phyloP scores from a whole-genome alignment of 495 filamentous ascomycete genomes.

The Aspergillus wentii region DNA sequence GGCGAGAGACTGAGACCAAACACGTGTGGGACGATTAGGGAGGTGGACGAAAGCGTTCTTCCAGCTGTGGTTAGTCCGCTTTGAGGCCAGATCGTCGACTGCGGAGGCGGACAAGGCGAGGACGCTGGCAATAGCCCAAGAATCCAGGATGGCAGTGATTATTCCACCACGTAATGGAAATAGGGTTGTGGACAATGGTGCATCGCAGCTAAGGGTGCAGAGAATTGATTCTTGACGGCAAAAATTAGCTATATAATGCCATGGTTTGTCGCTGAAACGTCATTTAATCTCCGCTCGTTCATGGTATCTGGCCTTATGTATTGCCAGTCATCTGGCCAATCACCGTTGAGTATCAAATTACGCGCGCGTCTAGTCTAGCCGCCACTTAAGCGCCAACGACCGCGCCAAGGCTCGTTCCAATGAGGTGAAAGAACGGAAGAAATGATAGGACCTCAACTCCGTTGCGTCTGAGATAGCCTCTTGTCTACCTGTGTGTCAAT shows the following conservation, averaged over 20 bases:
- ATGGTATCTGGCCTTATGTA: too few species aligned
- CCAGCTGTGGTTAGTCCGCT: slow-evolving; percentile 18
- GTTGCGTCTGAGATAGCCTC: neutral
- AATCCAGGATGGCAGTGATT: too few species aligned
- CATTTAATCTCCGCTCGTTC: too few species aligned
- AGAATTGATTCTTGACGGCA: too few species aligned
- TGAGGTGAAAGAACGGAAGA: slow-evolving; percentile 1
- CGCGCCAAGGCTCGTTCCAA: neutral
- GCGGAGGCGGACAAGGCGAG: slow-evolving; percentile 16
- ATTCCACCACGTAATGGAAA: too few species aligned
- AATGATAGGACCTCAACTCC: neutral
- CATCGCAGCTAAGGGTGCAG: too few species aligned
- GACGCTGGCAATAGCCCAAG: neutral
- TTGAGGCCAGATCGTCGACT: slow-evolving; percentile 33
- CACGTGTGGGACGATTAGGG: slow-evolving; percentile 17
- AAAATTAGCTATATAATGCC: too few species aligned
- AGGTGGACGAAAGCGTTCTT: slow-evolving; percentile 31
- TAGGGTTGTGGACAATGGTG: too few species aligned
- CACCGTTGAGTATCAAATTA: neutral
- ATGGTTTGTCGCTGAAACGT: too few species aligned
- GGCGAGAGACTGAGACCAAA: slow-evolving; percentile 19
- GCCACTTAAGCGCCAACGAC: neutral
- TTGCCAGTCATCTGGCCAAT: too few species aligned
- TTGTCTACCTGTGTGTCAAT: slow-evolving; percentile 12
- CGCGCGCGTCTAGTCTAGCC: slow-evolving; percentile 3